A percentile compares a stretch with the other conserved stretches of the same genome.
These are phyloP conservation scores for Raphanus hybrid DNA, from an alignment of 441 rosid species.

Conservation along the genomic window DNA sequence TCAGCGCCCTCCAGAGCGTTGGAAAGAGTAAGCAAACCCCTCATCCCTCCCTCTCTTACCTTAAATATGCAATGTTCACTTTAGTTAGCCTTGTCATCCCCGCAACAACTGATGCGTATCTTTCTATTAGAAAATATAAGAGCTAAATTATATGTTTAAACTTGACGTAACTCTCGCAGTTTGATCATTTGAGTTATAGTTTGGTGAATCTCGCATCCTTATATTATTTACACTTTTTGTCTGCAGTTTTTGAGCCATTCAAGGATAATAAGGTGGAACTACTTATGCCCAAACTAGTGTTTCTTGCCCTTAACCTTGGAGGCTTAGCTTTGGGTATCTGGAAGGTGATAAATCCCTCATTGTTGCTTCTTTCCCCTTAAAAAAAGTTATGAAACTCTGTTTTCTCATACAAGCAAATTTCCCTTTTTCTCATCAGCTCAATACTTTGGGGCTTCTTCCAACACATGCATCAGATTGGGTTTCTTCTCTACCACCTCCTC, in stretches of 20 bases:
- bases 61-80: background rate
- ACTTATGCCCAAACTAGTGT: conserved; percentile 85
- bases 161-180: background rate
- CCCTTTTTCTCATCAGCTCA: conserved; percentile 70
- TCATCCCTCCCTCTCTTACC: background rate
- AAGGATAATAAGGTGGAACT: conserved; percentile 92
- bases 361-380: background rate
- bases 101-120: background rate
- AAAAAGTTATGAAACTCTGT: background rate
- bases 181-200: background rate
- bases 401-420: conserved; percentile 29
- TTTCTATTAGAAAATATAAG: background rate
- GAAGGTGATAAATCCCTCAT: conserved; percentile 66
- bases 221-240: background rate
- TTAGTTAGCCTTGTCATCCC: background rate
- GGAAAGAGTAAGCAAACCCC: conserved; percentile 75
- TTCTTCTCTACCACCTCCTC: conserved; percentile 94
- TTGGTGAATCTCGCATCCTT: conserved; percentile 5
- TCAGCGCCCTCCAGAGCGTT: conserved; percentile 94
- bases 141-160: too few relatives aligned
- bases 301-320: conserved; percentile 91
- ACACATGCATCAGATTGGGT: conserved; percentile 99
- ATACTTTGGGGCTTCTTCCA: conserved; percentile 97
- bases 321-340: conserved; percentile 94
- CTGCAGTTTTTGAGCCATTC: conserved; percentile 97